Evolutionary conservation across 2,329 filamentous ascomycete genomes (phyloP).

Genomic region (Pyricularia grisea): DNA sequence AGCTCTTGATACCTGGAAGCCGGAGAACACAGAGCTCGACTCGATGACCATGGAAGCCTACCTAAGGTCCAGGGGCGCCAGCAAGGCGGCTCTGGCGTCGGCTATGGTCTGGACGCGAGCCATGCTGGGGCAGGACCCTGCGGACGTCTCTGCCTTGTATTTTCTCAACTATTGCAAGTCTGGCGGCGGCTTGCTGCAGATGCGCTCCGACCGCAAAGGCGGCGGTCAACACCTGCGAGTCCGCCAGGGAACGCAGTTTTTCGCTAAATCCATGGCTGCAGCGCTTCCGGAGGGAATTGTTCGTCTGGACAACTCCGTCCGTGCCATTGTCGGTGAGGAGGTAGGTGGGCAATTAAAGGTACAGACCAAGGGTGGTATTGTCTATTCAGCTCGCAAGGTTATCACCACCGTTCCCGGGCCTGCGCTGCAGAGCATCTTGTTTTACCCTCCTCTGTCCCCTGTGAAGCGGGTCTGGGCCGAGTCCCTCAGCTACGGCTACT

Average conservation of each 20-base stretch:
- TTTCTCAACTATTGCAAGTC: conserved; percentile 47
- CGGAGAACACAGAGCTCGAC: conserved; percentile 6
- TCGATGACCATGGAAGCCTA: conserved; percentile 6
- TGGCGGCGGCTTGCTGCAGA: conserved; percentile 39
- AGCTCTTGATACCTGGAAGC: conserved; percentile 8
- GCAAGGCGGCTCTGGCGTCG: conserved; percentile 2
- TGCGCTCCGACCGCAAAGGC: conserved; percentile 40
- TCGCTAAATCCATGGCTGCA: background rate
- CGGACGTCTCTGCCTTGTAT: conserved; percentile 39
- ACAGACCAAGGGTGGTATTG: background rate
- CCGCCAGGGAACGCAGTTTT: conserved; percentile 33
- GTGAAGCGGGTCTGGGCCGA: conserved; percentile 26
- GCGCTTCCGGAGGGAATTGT: background rate
- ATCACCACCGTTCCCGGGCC: conserved; percentile 39
- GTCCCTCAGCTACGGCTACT: conserved; percentile 32
- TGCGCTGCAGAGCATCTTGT: conserved; percentile 32
- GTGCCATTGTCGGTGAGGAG: background rate
- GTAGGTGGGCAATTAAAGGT: background rate
- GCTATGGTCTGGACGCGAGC: conserved; percentile 8
- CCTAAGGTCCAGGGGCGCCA: conserved; percentile 4
- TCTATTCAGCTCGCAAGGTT: conserved; percentile 15
- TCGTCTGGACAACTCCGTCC: conserved; percentile 18
- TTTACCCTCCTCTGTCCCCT: conserved; percentile 33
- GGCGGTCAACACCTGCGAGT: conserved; percentile 44
- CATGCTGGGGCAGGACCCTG: conserved; percentile 35